Conservation (phyloP, 169 alveolate species). For the Plasmodium ovale region DNA sequence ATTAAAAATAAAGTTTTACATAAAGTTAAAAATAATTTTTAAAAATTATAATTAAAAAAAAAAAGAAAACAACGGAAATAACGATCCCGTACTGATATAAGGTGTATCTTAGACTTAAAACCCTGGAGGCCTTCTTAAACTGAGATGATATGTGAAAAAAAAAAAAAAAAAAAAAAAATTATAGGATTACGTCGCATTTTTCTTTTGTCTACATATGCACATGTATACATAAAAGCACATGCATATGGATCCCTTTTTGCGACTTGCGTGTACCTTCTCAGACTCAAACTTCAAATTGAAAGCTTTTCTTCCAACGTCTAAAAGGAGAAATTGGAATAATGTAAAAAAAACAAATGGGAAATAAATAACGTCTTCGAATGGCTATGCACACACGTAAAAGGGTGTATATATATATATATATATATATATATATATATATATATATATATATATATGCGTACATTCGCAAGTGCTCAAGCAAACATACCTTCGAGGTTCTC, state of each 20-base stretch:
- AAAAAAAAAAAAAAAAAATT: neutral
- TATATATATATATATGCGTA: neutral
- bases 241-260: neutral
- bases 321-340: conserved; percentile 38
- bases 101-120: conserved; percentile 64
- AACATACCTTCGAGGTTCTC: conserved; percentile 85
- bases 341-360: neutral
- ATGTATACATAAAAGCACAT: neutral
- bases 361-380: neutral
- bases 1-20: conserved; percentile 6
- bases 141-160: neutral
- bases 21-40: conserved; percentile 64
- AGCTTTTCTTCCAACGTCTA: conserved; percentile 86
- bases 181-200: no score
- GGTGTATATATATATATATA: neutral
- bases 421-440: neutral
- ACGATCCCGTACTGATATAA: conserved; percentile 73
- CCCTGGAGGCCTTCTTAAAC: conserved; percentile 76
- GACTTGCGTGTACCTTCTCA: conserved; percentile 45
- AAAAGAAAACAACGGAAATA: conserved; percentile 32
- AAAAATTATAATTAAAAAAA: conserved; percentile 69
- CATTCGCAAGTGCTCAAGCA: neutral
- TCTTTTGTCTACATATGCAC: neutral
- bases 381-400: neutral
- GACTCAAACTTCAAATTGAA: conserved; percentile 71